A percentile compares a stretch with the other conserved stretches of the same genome.
phyloP scores from a whole-genome alignment of 805 yeast genomes.

The Diddensiella santjacobensis region DNA sequence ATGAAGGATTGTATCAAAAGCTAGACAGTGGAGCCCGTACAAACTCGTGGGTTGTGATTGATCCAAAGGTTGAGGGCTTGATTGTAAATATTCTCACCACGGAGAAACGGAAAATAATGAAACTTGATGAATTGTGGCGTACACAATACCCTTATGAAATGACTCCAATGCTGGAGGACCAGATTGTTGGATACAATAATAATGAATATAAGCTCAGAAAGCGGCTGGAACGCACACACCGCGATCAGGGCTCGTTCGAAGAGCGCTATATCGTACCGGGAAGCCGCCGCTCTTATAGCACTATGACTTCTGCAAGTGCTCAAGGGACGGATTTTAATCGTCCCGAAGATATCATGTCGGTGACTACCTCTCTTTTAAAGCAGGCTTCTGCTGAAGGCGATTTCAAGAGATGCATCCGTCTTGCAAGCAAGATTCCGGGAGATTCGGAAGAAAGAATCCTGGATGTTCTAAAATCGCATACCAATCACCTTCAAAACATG shows the following conservation, averaged over 20 bases:
- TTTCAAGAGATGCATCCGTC: slow-evolving; percentile 14
- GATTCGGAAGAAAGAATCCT: neutral
- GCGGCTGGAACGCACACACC: neutral
- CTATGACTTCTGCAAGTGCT: neutral
- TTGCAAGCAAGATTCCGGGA: slow-evolving; percentile 7
- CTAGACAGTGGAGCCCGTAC: slow-evolving; percentile 6
- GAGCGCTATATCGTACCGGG: slow-evolving; percentile 1
- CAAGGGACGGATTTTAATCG: neutral
- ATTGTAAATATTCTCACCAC: slow-evolving; percentile 70
- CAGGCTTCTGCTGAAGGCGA: slow-evolving; percentile 10
- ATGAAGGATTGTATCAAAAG: slow-evolving; percentile 12
- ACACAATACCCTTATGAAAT: slow-evolving; percentile 14
- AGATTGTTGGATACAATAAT: neutral
- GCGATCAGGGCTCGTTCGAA: neutral
- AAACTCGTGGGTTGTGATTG: slow-evolving; percentile 82
- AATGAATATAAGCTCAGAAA: neutral
- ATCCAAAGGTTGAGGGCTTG: slow-evolving; percentile 59
- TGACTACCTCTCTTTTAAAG: neutral
- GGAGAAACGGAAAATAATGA: slow-evolving; percentile 61
- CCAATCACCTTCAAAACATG: slow-evolving; percentile 15
- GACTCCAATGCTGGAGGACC: neutral
- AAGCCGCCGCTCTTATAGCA: neutral
- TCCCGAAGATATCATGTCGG: neutral
- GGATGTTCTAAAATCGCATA: slow-evolving; percentile 22
- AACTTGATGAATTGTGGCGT: slow-evolving; percentile 66